Base-by-base conservation (phyloP, 202 grass and related monocot species). In the Musa balbisiana region DNA sequence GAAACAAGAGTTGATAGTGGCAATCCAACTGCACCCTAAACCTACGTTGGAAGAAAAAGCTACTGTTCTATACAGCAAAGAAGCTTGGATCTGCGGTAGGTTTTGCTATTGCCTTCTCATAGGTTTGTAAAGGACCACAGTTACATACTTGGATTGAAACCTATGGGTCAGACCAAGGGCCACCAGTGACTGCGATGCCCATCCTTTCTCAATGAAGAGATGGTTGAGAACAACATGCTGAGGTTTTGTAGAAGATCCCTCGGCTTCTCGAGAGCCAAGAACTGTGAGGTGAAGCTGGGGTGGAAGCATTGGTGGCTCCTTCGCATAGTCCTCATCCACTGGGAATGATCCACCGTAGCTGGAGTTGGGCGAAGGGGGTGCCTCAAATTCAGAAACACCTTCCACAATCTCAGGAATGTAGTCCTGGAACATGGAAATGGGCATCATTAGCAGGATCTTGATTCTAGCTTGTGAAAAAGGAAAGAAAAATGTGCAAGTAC, bases 91-190 rank as follows among this genome's bases (percentile, higher is more conserved):
- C n/a, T n/a, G 56, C 15, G 0, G 54, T 19, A 16, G 2, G 15
- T 59, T 59, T 59, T n/a, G 15, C 64, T 75, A n/a, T 51, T 25
- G 49, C 62, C 60, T 77, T 65, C 49, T 52, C 43, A 77, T 65
- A 16, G 75, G 75, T 77, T 77, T 77, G 60, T 77, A 77, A 19
- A 77, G 75, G 11, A 77, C 75, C 9, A 77, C 62, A 9, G 75
- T 77, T n/a, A 77, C 75, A 65, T 77, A 77, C 75, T 77, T 77
- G 21, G 75, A 77, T 2, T 64, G 58, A 53, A 77, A 77, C 75
- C 75, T 77, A 11, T 77, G 75, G 29, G 60, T 77, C 21, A 77
- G 75, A 49, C 75, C 75, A 17, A 77, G 60, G 75, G 75, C 60
- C 8, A 77, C 75, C 60, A 77, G 19, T 1, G 75, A 77, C 10